A percentile compares a stretch with the other conserved stretches of the same genome.
Evolutionary conservation across 257 asterid genomes (phyloP).

Genomic region (Coffea canephora): DNA sequence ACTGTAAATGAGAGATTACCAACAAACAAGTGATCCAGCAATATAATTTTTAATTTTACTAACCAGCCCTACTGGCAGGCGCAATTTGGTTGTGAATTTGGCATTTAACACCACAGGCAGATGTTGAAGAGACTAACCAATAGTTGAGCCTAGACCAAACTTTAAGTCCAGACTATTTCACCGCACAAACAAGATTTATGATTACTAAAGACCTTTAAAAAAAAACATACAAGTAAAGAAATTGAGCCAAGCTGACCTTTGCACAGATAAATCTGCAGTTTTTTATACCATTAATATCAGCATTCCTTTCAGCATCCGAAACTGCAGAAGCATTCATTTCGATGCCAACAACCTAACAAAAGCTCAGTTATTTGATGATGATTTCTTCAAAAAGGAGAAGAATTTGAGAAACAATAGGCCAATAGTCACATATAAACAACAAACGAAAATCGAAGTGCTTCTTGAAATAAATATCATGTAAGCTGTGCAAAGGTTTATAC

Average conservation of each 20-base stretch:
- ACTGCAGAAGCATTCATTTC: constrained; percentile 99
- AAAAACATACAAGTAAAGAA: constrained; percentile 11
- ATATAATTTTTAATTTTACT: too few relatives aligned
- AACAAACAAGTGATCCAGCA: background rate
- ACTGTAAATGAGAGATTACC: background rate
- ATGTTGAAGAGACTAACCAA: background rate
- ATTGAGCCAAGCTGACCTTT: constrained; percentile 51
- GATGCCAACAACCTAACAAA: constrained; percentile 86
- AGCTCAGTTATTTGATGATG: background rate
- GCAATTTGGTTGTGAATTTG: background rate
- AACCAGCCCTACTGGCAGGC: background rate
- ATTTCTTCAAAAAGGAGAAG: background rate
- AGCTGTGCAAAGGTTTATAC: background rate
- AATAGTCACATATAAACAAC: background rate
- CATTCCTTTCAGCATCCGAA: constrained; percentile 89
- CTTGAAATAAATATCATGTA: background rate
- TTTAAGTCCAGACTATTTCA: background rate
- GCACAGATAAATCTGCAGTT: constrained; percentile 94
- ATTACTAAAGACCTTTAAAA: constrained; percentile 3
- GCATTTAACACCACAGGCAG: background rate
- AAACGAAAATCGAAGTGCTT: background rate
- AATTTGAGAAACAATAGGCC: background rate
- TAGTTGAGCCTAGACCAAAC: background rate
- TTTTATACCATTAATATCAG: constrained; percentile 73
- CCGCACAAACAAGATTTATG: background rate